phyloP scores from a whole-genome alignment of 1,284 basidiomycete genomes.

The Cryptococcus hybrid region DNA sequence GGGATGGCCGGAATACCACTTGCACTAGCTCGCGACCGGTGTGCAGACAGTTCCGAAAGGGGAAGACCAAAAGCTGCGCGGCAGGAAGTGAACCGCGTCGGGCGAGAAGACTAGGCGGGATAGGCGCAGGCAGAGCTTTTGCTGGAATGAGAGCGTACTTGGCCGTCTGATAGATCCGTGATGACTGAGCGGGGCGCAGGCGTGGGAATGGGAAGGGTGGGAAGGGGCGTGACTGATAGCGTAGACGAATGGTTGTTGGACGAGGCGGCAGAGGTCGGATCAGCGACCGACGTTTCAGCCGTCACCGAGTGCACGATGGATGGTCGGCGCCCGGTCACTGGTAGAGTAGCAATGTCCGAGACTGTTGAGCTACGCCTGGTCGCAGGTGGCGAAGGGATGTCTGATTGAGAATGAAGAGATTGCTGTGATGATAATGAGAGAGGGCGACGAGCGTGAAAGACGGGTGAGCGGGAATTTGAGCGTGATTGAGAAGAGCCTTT shows the following conservation, averaged over 20 bases:
- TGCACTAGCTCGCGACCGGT: slow-evolving; percentile 1
- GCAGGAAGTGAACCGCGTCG: slow-evolving; percentile 22
- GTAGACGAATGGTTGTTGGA: neutral
- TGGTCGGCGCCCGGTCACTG: slow-evolving; percentile 12
- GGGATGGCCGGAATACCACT: neutral
- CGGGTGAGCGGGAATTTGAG: neutral
- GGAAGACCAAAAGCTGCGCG: slow-evolving; percentile 18
- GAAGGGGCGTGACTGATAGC: neutral
- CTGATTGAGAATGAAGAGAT: neutral
- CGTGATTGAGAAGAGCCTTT: neutral
- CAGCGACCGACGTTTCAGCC: neutral
- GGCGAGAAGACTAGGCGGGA: slow-evolving; percentile 28
- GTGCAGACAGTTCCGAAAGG: slow-evolving; percentile 5
- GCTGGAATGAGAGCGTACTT: slow-evolving; percentile 20
- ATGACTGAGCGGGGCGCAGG: neutral
- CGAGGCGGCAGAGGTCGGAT: neutral
- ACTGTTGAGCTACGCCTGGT: slow-evolving; percentile 13
- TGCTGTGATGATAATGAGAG: neutral
- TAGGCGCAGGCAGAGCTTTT: slow-evolving; percentile 20
- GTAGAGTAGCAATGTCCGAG: slow-evolving; percentile 16
- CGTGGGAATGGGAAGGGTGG: neutral
- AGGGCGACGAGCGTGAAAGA: neutral
- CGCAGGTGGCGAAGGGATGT: slow-evolving; percentile 9
- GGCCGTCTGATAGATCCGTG: neutral
- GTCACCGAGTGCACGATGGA: slow-evolving; percentile 16